phyloP scores from a whole-genome alignment of 1,139 yeast genomes.

The Lodderomyces jiufengensis region DNA sequence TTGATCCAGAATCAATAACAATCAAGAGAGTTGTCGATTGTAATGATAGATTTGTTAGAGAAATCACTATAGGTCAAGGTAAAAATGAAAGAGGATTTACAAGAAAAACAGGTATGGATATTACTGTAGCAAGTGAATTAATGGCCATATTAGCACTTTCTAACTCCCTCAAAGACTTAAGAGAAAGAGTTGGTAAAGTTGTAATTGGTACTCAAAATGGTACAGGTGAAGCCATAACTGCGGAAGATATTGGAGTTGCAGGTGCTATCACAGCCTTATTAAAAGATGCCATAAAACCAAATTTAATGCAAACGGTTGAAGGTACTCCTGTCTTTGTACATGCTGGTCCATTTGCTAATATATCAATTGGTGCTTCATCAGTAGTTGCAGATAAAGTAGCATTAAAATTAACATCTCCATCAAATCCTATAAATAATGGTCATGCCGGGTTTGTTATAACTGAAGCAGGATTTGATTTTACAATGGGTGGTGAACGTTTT shows the following conservation, averaged over 20 bases:
- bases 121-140: conserved; percentile 76
- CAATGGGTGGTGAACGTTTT: conserved; percentile 88
- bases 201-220: conserved; percentile 63
- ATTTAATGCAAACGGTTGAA: conserved; percentile 79
- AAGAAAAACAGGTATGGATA: conserved; percentile 75
- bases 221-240: conserved; percentile 65
- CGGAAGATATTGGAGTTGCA: conserved; percentile 76
- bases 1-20: conserved; percentile 70
- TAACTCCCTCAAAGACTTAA: conserved; percentile 60
- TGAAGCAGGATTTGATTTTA: conserved; percentile 83
- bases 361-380: conserved; percentile 81
- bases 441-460: conserved; percentile 68
- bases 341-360: conserved; percentile 86
- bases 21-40: conserved; percentile 79
- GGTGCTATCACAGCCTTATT: conserved; percentile 78
- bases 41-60: conserved; percentile 74
- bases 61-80: conserved; percentile 71
- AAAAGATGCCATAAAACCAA: conserved; percentile 81
- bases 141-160: conserved; percentile 82
- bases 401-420: conserved; percentile 55
- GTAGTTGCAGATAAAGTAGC: conserved; percentile 76
- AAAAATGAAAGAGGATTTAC: conserved; percentile 73
- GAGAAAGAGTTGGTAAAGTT: conserved; percentile 65
- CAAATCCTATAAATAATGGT: conserved; percentile 42
- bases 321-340: conserved; percentile 84